Evolutionary conservation across 2,329 filamentous ascomycete genomes (phyloP), one percentile per base, ranked within the genome.

Genomic region (Keithomyces neogunnii): DNA sequence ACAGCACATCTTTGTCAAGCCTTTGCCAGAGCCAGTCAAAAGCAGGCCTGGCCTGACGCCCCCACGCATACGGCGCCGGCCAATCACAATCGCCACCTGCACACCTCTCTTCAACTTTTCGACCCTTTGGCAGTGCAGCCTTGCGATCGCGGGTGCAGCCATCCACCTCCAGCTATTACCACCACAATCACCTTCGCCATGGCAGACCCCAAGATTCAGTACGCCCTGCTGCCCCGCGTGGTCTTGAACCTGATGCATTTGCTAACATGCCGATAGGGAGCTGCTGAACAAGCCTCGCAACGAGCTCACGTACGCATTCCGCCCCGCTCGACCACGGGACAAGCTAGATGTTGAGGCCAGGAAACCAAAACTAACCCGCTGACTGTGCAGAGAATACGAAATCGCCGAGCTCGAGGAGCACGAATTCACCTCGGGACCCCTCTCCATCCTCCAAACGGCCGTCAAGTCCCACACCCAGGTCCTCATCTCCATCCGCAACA

Each of bases 401-500:
- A 86, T 96, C 60, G 84, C 86, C 50, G 84, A 90, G 64, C 74
- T 82, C 53, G 68, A 75, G 59, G 75, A 81, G 66, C 76, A 81
- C 63, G 78, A 81, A 62, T 79, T 80, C 62, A 71, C 73, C 53
- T 68, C 71, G 44, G 72, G 74, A 5, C 74, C 74, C 46, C 70
- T 97, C 45, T 96, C 90, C 4, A 93, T 99, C 64, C 88, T 99
- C 55, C 92, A 97, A 74, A 96, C 93, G 53, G 93, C 93, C 58
- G 93, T 96, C 53, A 88, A 91, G 68, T 88, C 87, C 58, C 92
- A 96, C 75, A 88, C 87, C 43, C 93, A 97, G 73, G 92, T 99
- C 56, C 83, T 99, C 58, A 96, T 99, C 66, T 96, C 89, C 50
- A 92, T 92, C 74, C 90, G 93, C 59, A 96, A 96, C 81, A 97